Conservation (phyloP, 768 basidiomycete genomes). For the Tricholoma flavovirens region DNA sequence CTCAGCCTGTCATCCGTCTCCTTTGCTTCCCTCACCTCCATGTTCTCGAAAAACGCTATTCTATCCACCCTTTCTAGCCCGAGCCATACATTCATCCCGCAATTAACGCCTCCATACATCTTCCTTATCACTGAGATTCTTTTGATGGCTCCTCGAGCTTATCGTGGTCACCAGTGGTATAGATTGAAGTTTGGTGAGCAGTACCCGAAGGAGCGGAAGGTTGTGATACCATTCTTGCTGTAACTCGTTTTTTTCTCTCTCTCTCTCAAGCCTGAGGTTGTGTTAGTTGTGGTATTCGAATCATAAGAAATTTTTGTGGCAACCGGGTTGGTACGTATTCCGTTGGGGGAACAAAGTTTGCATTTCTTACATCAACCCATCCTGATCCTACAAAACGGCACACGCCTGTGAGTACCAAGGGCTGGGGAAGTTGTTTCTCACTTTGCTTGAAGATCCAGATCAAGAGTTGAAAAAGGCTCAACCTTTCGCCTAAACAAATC, state of each 20-base stretch:
- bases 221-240: conserved; percentile 58
- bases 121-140: conserved; percentile 71
- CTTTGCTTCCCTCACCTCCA: conserved; percentile 12
- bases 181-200: conserved; percentile 58
- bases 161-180: conserved; percentile 87
- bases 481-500: no score
- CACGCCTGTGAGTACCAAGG: no score
- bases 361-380: no score
- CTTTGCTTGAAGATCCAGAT: no score
- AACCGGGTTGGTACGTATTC: no score
- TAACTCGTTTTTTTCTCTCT: neutral
- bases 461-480: no score
- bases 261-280: no score
- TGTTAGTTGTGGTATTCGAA: neutral
- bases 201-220: conserved; percentile 77
- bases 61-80: conserved; percentile 21
- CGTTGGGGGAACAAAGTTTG: no score
- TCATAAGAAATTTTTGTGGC: neutral
- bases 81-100: conserved; percentile 31
- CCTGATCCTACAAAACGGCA: no score
- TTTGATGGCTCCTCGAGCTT: conserved; percentile 77
- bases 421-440: no score
- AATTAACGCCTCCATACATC: conserved; percentile 67
- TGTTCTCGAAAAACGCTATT: conserved; percentile 16
- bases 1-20: conserved; percentile 18